Evolutionary conservation across 176 grass and related monocot genomes (phyloP), one percentile per base, ranked within the genome.

Genomic region (Bolboschoenus planiculmis): DNA sequence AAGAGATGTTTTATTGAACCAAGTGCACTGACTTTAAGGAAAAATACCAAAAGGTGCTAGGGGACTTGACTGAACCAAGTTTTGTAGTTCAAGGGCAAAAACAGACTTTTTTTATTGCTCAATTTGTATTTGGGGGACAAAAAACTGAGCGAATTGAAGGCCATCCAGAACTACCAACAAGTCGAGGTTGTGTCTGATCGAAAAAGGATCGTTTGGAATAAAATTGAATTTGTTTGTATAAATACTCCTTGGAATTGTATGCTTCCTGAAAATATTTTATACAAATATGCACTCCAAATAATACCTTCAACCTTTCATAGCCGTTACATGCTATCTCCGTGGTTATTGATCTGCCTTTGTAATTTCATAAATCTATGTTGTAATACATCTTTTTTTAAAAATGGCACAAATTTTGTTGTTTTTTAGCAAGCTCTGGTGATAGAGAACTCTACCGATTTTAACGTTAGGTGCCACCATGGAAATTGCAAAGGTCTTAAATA

Each of bases 371-470:
- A 48, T 74, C 21, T 29, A 74, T 48, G 79, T 83, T 18, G 60
- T 50, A 57, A 31, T 31, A 7, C 16, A 42, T 42, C 5, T 20
- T 67, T n/a, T 71, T 71, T 60, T 60, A 1, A 60, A 24, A 58
- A n/a, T 56, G 40, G 62, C 59, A 24, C 37, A 42, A 80, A 64
- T 34, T 84, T 74, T 84, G 65, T 70, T 81, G 73, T 82, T 88
- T 83, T 85, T 82, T 68, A 97, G 95, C 95, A 97, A 97, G 92
- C 95, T 15, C 47, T 91, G 83, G 95, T 97, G 46, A 97, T 97
- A 30, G 85, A 84, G 18, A 88, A 89, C 78, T 92, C 90, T 64
- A 97, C 95, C 20, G 80, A 89, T 83, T 94, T 97, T 75, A 97
- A 94, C 89, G 92, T 97, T 85, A 56, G 83, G 43, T 83, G 85